Conservation (phyloP, 148 eudicot genomes). For the Rhododendron simsii region DNA sequence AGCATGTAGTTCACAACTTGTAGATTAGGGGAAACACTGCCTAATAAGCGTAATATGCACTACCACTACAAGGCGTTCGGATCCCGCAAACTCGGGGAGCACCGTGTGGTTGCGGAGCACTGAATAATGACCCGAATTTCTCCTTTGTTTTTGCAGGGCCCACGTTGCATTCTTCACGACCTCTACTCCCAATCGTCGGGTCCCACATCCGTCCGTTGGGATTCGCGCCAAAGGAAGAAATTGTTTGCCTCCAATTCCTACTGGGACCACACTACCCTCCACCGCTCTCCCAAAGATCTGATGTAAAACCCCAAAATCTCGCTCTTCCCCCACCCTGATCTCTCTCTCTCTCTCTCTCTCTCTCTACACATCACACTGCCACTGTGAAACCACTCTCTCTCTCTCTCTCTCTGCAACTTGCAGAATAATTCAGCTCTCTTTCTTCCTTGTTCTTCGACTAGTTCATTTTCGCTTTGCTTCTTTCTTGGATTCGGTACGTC, state of each 20-base stretch:
- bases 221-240: not conserved
- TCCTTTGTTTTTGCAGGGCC: not conserved
- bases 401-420: not conserved
- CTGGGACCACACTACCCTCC: not conserved
- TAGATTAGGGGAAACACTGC: too few species aligned
- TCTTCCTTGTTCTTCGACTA: not conserved
- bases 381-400: not conserved
- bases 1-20: too few species aligned
- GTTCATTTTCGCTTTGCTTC: not conserved
- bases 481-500: not conserved
- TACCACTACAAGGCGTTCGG: too few species aligned
- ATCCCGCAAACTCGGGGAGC: too few species aligned
- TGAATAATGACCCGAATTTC: too few species aligned
- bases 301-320: not conserved
- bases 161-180: not conserved
- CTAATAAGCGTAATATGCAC: too few species aligned
- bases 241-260: not conserved
- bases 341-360: slow-evolving; percentile 2
- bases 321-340: not conserved
- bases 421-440: not conserved
- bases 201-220: not conserved
- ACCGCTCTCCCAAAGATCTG: not conserved
- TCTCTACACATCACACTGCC: not conserved
- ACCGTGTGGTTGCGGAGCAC: too few species aligned
- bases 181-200: not conserved